Percentiles rank a stretch among this genome's conserved stretches.
Evolutionary conservation across 805 yeast genomes (phyloP).

Genomic region (Komagataella pastoris): DNA sequence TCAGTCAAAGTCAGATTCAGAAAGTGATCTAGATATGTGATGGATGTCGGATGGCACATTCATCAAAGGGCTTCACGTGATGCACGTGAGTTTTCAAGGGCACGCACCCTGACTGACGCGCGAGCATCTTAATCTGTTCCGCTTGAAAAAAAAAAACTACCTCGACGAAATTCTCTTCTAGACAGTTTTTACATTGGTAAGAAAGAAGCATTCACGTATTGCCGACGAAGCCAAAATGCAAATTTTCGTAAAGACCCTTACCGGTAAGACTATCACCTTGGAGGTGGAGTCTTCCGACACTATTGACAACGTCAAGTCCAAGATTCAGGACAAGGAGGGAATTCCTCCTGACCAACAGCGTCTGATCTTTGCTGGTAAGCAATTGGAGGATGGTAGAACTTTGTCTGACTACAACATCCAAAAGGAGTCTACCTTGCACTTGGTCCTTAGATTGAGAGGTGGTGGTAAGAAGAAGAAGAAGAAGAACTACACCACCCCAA

Average conservation of each 20-base stretch:
- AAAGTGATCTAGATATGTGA: background rate
- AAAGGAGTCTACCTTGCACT: constrained; percentile 96
- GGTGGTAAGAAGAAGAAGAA: constrained; percentile 99
- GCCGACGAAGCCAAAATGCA: constrained; percentile 34
- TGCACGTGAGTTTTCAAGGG: background rate
- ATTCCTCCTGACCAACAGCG: constrained; percentile 99
- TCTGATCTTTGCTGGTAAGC: constrained; percentile 99
- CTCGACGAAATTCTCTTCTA: background rate
- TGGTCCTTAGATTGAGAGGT: constrained; percentile 92
- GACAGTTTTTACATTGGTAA: constrained; percentile 9
- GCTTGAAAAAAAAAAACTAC: background rate
- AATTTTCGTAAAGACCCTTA: constrained; percentile 74
- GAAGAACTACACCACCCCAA: constrained; percentile 99
- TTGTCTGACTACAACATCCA: constrained; percentile 99
- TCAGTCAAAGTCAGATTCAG: background rate
- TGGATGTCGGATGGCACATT: background rate
- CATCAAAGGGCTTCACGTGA: background rate
- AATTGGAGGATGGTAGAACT: constrained; percentile 98
- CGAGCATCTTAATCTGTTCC: background rate
- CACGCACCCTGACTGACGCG: background rate
- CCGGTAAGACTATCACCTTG: constrained; percentile 92
- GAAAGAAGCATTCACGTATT: constrained; percentile 22
- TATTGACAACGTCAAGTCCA: constrained; percentile 96
- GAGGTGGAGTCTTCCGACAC: constrained; percentile 99
- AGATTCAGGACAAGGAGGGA: constrained; percentile 98